A percentile compares a stretch with the other conserved stretches of the same genome.
Evolutionary conservation across 2,329 filamentous ascomycete species (phyloP).

Genomic region (Beauveria medogensis): DNA sequence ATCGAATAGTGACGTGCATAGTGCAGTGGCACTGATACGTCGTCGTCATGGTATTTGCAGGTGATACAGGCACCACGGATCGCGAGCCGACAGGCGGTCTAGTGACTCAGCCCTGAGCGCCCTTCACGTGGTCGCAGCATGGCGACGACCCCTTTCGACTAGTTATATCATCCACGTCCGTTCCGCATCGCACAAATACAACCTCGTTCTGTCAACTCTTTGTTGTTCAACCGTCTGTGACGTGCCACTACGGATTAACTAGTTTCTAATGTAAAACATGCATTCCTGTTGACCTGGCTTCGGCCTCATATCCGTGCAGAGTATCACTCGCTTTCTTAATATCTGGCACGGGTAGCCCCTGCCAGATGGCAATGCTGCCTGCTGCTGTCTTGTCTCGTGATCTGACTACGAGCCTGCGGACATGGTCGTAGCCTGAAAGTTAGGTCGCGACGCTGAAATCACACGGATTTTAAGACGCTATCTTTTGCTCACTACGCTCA

Average conservation of each 20-base stretch:
- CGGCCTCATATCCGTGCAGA: no score
- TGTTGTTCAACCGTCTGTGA: background rate
- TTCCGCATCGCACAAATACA: background rate
- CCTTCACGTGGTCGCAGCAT: constrained; percentile 1
- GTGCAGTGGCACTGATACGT: background rate
- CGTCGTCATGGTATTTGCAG: constrained; percentile 1
- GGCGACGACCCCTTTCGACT: background rate
- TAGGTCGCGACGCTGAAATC: background rate
- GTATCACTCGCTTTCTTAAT: background rate
- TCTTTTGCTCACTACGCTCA: background rate
- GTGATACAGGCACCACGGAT: constrained; percentile 1
- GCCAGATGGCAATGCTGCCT: background rate
- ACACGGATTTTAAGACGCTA: background rate
- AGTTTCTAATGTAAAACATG: background rate
- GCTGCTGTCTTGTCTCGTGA: background rate
- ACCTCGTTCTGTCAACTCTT: constrained; percentile 1
- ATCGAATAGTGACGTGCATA: constrained; percentile 1
- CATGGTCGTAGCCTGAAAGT: background rate
- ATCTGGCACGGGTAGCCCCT: background rate
- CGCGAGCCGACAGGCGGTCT: background rate
- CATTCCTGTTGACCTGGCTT: background rate
- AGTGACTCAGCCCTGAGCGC: constrained; percentile 8
- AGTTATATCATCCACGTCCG: background rate
- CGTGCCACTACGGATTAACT: background rate
- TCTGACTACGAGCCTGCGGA: background rate